Evolutionary conservation across 345 rosid species (phyloP).

Genomic region (Citrus australasica): DNA sequence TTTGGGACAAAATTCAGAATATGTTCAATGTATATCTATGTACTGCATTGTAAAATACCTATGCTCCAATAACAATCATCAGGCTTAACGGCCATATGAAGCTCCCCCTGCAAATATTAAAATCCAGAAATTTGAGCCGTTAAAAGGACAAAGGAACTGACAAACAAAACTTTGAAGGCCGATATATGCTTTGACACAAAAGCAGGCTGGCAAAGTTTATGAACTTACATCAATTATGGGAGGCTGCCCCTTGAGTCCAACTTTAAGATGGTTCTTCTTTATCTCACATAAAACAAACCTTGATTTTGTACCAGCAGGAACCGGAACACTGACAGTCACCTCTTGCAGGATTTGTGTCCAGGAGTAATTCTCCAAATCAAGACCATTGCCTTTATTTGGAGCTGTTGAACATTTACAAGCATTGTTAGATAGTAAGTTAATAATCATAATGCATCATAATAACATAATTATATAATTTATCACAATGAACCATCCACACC

Average conservation of each 20-base stretch:
- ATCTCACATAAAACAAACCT: constrained; percentile 67
- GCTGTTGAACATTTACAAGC: constrained; percentile 34
- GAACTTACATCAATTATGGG: constrained; percentile 74
- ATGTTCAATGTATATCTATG: background rate
- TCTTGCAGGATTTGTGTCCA: constrained; percentile 91
- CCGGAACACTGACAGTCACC: constrained; percentile 67
- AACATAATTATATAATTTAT: background rate
- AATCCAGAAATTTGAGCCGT: background rate
- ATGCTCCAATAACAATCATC: constrained; percentile 94
- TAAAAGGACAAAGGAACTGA: background rate
- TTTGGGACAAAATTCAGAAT: background rate
- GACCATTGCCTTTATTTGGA: constrained; percentile 88
- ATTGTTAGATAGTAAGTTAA: background rate
- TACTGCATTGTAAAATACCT: constrained; percentile 39
- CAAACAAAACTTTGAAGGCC: no score
- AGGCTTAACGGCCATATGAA: constrained; percentile 56
- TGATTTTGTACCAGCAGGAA: constrained; percentile 77
- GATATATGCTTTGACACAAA: background rate
- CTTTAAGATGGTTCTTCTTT: constrained; percentile 79
- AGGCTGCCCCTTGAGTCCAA: constrained; percentile 85
- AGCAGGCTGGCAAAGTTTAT: background rate
- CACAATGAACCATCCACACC: no score
- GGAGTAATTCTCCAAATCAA: constrained; percentile 80
- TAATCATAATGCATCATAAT: background rate
- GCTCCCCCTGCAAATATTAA: constrained; percentile 60